Base-by-base conservation (phyloP, 164 flowering plant genomes). In the Chimonanthus salicifolius region DNA sequence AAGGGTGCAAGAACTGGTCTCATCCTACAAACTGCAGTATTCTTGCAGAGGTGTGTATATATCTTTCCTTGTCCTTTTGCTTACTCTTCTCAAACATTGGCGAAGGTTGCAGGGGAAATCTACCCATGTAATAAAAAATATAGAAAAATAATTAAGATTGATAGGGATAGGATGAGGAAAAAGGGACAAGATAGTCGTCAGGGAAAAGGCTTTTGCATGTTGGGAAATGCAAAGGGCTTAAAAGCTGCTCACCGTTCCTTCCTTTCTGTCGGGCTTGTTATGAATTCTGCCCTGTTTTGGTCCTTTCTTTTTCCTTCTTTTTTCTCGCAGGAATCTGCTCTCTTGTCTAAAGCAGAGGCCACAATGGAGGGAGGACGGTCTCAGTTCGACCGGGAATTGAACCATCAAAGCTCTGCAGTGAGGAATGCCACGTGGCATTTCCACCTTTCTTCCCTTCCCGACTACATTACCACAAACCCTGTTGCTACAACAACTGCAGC, bases 201-300 rank as follows among this genome's bases (percentile, higher is more conserved):
- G 74, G 72, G 60, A 77, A 82, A 78, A 79, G 84, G 67, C 77
- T 82, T 77, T 74, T 76, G 76, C 83, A 64, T 75, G 83, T 88
- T 88, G 92, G 94, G 88, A 88, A 87, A 86, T 83, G 89, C 79
- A 89, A 87, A 83, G 83, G 71, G 82, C 72, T 75, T 58, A 88
- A 91, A 91, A 82, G 91, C 90, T 89, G 89, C 85, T 71, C 58
- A 85, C 89, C 85, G 72, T 49, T 86, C 79, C 88, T 81, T 86
- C 88, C 89, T 84, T 88, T 85, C 88, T 89, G 94, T 88, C 91
- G 90, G 91, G 79, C 69, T 80, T 71, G 74, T 77, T 75, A 67
- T 78, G 86, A 81, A 84, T 81, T 75, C 67, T 69, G 77, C 69
- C 63, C 74, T 74, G 69, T 82, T 80, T 83, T 73, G 84, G 71